Conservation (phyloP, 2,329 filamentous ascomycete species). For the Fusarium foetens region DNA sequence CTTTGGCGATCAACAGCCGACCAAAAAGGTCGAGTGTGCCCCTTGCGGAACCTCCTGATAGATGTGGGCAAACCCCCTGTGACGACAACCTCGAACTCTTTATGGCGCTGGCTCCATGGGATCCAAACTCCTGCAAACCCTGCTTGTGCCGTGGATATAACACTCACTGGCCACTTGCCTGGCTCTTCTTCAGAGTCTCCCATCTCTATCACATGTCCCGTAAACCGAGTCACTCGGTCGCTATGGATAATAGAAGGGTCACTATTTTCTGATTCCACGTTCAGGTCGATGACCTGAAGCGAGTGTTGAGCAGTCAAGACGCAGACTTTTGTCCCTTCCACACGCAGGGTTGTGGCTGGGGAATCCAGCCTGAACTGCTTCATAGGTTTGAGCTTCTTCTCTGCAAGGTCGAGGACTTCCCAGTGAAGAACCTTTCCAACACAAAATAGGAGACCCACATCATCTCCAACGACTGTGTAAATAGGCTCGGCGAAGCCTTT, state of each 20-base stretch:
- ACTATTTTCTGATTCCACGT: conserved; percentile 48
- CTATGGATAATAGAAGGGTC: conserved; percentile 56
- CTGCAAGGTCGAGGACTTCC: conserved; percentile 61
- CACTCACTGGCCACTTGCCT: conserved; percentile 53
- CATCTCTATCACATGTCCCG: conserved; percentile 59
- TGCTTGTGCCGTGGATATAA: conserved; percentile 61
- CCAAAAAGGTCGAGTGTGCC: conserved; percentile 65
- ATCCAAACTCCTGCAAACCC: conserved; percentile 63
- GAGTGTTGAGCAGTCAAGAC: conserved; percentile 66
- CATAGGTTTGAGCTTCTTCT: conserved; percentile 62
- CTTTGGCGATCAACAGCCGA: conserved; percentile 47
- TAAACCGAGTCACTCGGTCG: conserved; percentile 57
- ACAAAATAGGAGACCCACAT: conserved; percentile 67
- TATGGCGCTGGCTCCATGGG: conserved; percentile 54
- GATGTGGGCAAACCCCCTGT: conserved; percentile 66
- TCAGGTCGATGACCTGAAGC: conserved; percentile 64
- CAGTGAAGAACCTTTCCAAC: conserved; percentile 64
- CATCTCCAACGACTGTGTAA: conserved; percentile 65
- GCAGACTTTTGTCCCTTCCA: conserved; percentile 60
- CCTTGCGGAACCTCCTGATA: conserved; percentile 65
- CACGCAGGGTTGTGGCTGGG: conserved; percentile 59
- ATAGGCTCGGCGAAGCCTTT: conserved; percentile 60
- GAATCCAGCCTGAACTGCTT: conserved; percentile 63
- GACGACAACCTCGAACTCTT: conserved; percentile 61
- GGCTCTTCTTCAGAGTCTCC: conserved; percentile 46